Percentiles rank a stretch among this genome's conserved stretches.
phyloP scores from a whole-genome alignment of 306 rosid genomes.

The Malus sylvestris region DNA sequence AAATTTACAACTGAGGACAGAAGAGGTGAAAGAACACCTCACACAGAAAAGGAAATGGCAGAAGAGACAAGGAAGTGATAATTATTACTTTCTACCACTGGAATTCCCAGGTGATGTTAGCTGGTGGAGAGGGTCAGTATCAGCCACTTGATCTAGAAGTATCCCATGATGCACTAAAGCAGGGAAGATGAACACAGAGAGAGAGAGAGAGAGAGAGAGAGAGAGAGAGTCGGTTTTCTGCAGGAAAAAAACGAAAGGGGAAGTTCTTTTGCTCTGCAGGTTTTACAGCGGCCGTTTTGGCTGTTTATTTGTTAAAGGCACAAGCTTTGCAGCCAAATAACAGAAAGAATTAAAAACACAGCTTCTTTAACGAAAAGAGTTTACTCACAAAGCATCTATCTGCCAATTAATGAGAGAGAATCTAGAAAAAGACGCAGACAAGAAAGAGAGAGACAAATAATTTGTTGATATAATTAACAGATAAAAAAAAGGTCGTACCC shows the following conservation, averaged over 20 bases:
- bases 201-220: conserved; percentile 3
- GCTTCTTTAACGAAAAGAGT: not conserved
- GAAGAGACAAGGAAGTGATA: conserved; percentile 19
- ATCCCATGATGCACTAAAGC: not conserved
- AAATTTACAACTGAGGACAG: not conserved
- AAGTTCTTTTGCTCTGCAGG: conserved; percentile 1
- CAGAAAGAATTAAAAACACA: not conserved
- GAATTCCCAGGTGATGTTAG: conserved; percentile 30
- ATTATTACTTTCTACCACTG: conserved; percentile 20
- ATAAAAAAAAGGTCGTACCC: too few species aligned
- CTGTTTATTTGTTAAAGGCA: not conserved
- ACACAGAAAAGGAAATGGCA: not conserved
- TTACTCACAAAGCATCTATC: not conserved
- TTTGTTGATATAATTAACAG: too few species aligned
- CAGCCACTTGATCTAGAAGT: conserved; percentile 18
- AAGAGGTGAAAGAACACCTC: conserved; percentile 20
- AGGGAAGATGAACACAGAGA: not conserved
- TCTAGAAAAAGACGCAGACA: not conserved
- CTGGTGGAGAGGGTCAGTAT: not conserved
- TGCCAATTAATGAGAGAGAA: not conserved
- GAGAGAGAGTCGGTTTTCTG: conserved; percentile 6
- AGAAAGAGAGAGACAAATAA: not conserved
- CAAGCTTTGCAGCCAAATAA: not conserved
- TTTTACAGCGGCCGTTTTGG: not conserved
- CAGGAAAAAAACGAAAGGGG: not conserved